Evolutionary conservation across 192 early-diverging fungal genomes (phyloP).

Genomic region (Geranomyces variabilis): DNA sequence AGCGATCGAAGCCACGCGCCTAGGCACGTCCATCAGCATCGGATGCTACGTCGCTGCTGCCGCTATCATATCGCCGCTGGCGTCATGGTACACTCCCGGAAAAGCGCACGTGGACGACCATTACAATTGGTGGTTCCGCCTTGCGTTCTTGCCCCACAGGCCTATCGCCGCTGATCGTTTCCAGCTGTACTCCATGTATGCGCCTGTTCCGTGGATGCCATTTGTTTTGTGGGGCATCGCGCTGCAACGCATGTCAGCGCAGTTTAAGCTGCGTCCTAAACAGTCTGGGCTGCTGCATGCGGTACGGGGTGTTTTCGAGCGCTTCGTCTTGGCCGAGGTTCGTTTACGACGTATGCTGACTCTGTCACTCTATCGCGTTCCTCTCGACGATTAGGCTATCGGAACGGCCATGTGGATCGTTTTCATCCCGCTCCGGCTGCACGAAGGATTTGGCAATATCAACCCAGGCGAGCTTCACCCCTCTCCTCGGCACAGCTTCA

Average conservation of each 20-base stretch:
- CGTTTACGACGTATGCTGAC: neutral
- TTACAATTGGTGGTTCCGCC: conserved; percentile 25
- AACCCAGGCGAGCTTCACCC: conserved; percentile 39
- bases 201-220: conserved; percentile 41
- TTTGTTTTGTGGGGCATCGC: conserved; percentile 42
- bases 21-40: conserved; percentile 11
- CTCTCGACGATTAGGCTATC: conserved; percentile 11
- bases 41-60: conserved; percentile 24
- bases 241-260: conserved; percentile 22
- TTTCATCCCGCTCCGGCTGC: conserved; percentile 38
- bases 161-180: neutral
- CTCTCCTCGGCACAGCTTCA: conserved; percentile 23
- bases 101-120: conserved; percentile 20
- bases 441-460: conserved; percentile 44
- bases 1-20: neutral
- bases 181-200: conserved; percentile 36
- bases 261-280: conserved; percentile 15
- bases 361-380: neutral
- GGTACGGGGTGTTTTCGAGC: too few relatives aligned
- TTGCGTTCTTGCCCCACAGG: conserved; percentile 34
- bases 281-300: conserved; percentile 25
- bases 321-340: too few relatives aligned
- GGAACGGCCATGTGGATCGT: conserved; percentile 32
- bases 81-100: conserved; percentile 30
- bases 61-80: conserved; percentile 10